A percentile compares a stretch with the other conserved stretches of the same genome.
These are phyloP conservation scores for Flammula alnicola DNA, from an alignment of 1,284 basidiomycete genomes.

Conservation along the genomic window DNA sequence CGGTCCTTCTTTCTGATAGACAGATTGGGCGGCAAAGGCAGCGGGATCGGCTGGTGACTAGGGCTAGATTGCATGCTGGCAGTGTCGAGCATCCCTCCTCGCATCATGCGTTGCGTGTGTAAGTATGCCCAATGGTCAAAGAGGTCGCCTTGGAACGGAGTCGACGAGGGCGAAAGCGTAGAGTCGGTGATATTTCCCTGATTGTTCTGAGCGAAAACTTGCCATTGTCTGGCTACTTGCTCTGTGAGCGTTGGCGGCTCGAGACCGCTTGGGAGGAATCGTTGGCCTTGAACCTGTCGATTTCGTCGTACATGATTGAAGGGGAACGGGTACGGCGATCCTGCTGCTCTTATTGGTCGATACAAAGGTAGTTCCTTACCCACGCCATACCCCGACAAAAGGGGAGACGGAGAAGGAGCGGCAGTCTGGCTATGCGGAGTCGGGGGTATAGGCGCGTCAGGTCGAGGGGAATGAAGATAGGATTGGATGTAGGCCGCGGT, in stretches of 20 bases:
- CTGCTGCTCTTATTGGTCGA: conserved; percentile 45
- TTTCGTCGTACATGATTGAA: conserved; percentile 71
- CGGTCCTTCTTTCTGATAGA: conserved; percentile 38
- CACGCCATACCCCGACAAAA: conserved; percentile 45
- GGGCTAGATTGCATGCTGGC: conserved; percentile 75
- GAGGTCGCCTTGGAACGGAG: conserved; percentile 61
- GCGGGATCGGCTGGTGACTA: conserved; percentile 68
- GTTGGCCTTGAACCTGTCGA: conserved; percentile 41
- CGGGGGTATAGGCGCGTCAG: conserved; percentile 74
- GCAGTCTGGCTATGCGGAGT: conserved; percentile 76
- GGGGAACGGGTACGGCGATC: conserved; percentile 78
- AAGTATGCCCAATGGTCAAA: conserved; percentile 73
- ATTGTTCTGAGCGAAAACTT: conserved; percentile 76
- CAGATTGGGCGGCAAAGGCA: conserved; percentile 53
- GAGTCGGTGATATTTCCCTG: conserved; percentile 67
- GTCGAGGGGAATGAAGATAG: conserved; percentile 61
- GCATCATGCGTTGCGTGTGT: conserved; percentile 54
- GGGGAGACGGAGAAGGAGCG: conserved; percentile 68
- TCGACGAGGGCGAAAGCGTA: conserved; percentile 71
- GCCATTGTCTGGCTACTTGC: conserved; percentile 72
- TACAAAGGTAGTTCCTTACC: conserved; percentile 41
- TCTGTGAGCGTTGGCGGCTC: conserved; percentile 67
- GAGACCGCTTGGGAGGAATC: conserved; percentile 47
- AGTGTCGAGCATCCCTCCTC: conserved; percentile 40
- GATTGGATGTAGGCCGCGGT: conserved; percentile 60